Conservation (phyloP, 352 stramenopile genomes). For the Phytophthora agathidicida region DNA sequence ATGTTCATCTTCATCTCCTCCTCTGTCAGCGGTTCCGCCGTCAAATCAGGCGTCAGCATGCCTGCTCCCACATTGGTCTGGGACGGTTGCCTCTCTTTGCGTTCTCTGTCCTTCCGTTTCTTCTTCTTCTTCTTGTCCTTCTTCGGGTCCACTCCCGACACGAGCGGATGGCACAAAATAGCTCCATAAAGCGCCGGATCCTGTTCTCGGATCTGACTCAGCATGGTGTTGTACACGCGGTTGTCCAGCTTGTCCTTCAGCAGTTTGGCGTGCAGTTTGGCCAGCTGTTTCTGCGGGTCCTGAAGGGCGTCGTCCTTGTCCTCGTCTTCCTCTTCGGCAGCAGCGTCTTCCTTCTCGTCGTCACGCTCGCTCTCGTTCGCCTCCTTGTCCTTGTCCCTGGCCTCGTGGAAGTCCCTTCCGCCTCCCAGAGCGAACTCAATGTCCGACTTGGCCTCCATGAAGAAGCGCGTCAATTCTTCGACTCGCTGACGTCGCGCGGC, state of each 20-base stretch:
- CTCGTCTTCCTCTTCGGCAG: slow-evolving; percentile 63
- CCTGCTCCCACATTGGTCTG: slow-evolving; percentile 35
- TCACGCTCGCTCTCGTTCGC: slow-evolving; percentile 66
- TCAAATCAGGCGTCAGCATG: slow-evolving; percentile 81
- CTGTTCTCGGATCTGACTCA: slow-evolving; percentile 76
- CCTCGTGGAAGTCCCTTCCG: slow-evolving; percentile 68
- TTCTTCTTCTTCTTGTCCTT: slow-evolving; percentile 89
- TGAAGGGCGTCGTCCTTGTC: slow-evolving; percentile 41
- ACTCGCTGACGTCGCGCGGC: slow-evolving; percentile 79
- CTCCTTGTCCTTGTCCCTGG: slow-evolving; percentile 76
- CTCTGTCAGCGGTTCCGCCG: slow-evolving; percentile 49
- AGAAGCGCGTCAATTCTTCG: slow-evolving; percentile 88
- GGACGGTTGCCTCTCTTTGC: slow-evolving; percentile 66
- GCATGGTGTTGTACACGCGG: slow-evolving; percentile 80
- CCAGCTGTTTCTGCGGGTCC: slow-evolving; percentile 56
- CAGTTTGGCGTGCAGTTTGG: slow-evolving; percentile 56
- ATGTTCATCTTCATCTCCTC: slow-evolving; percentile 74
- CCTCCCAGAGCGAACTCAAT: slow-evolving; percentile 88
- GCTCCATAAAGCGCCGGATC: slow-evolving; percentile 85
- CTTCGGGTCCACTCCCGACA: slow-evolving; percentile 78
- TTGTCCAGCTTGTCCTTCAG: slow-evolving; percentile 75
- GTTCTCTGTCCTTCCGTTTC: slow-evolving; percentile 82
- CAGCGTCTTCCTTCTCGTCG: slow-evolving; percentile 57
- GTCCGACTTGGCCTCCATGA: slow-evolving; percentile 91
- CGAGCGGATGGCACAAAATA: slow-evolving; percentile 83